Evolutionary conservation across 805 yeast genomes (phyloP).

Genomic region (Wickerhamiella qilinensis): DNA sequence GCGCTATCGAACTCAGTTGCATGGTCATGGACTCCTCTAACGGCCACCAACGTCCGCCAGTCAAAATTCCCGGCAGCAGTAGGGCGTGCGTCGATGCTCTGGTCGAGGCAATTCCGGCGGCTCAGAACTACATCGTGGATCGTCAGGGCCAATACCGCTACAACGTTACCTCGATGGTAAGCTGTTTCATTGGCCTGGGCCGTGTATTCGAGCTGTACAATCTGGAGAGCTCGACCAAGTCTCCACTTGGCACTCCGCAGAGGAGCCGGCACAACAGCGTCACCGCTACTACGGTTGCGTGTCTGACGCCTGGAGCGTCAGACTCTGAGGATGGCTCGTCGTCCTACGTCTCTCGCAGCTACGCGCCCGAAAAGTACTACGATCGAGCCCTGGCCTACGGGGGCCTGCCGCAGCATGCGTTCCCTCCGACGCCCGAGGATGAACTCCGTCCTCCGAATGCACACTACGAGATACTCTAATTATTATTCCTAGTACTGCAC

Average conservation of each 20-base stretch:
- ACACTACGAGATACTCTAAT: too few species aligned
- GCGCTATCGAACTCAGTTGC: constrained; percentile 23
- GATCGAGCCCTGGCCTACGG: neutral
- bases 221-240: neutral
- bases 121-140: neutral
- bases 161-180: neutral
- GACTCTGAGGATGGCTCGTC: neutral
- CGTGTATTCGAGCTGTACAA: neutral
- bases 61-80: neutral
- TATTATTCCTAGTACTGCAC: too few species aligned
- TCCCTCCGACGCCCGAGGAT: neutral
- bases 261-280: too few species aligned
- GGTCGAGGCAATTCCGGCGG: neutral
- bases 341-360: neutral
- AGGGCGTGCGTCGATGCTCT: neutral
- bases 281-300: neutral
- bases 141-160: neutral
- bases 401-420: neutral
- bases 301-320: neutral
- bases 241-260: too few species aligned
- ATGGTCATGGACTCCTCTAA: constrained; percentile 12
- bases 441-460: neutral
- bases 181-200: neutral
- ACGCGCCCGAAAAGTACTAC: neutral
- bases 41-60: neutral